Percentiles rank a stretch among this genome's conserved stretches.
These are phyloP conservation scores for Yamadazyma phyllophila DNA, from an alignment of 805 yeast species.

Conservation along the genomic window DNA sequence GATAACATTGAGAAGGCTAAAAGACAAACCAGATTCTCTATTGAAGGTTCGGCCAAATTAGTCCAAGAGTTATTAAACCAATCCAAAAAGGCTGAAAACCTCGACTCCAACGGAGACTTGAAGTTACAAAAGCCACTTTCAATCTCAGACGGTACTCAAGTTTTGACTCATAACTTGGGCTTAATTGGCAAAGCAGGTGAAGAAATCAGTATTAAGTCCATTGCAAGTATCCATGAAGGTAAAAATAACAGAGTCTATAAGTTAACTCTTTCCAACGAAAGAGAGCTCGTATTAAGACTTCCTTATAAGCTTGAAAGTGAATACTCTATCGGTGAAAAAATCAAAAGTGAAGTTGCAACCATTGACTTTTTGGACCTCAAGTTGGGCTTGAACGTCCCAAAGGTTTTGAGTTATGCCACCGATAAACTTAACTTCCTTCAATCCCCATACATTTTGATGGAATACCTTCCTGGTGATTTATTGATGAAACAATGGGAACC, in stretches of 20 bases:
- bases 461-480: conserved; percentile 72
- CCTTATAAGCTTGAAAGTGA: conserved; percentile 80
- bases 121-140: conserved; percentile 33
- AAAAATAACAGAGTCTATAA: conserved; percentile 88
- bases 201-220: conserved; percentile 56
- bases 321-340: conserved; percentile 58
- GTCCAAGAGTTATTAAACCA: conserved; percentile 45
- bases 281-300: conserved; percentile 70
- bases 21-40: conserved; percentile 77
- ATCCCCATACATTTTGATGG: conserved; percentile 79
- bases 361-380: conserved; percentile 74
- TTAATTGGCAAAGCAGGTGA: conserved; percentile 42
- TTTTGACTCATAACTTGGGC: conserved; percentile 49
- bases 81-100: conserved; percentile 21
- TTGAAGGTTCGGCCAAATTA: conserved; percentile 68
- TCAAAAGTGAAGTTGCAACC: conserved; percentile 91
- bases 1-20: conserved; percentile 71
- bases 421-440: conserved; percentile 60
- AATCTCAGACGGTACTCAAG: conserved; percentile 41
- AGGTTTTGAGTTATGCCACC: conserved; percentile 65
- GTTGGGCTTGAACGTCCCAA: conserved; percentile 68
- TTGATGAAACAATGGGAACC: conserved; percentile 94
- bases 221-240: conserved; percentile 88
- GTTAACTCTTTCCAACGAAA: conserved; percentile 59
- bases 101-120: conserved; percentile 21